Evolutionary conservation across 2,329 filamentous ascomycete species (phyloP), one percentile per base, ranked within the genome.

Genomic region (Fusarium sp.): DNA sequence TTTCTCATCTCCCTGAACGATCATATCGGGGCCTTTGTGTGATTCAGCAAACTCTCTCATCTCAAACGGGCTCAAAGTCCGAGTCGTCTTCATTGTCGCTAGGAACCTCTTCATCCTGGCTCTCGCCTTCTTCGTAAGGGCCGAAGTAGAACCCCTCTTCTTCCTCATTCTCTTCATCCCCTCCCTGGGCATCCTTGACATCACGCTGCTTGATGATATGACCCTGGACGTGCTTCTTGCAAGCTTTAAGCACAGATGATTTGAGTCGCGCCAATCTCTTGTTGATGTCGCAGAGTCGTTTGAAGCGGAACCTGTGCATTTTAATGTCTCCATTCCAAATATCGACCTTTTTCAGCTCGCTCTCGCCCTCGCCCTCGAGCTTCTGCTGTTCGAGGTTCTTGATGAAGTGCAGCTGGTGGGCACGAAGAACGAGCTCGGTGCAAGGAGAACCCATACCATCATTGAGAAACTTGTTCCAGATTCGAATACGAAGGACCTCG

Each of bases 401-500:
- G 22, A 40, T 20, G 33, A 74, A 67, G 5, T 65, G 54, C 5
- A 69, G 58, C n/a, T 69, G 42, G 13, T 62, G 69, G 42, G 57
- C 51, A 8, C 58, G 52, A 18, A 73, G 34, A 4, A 45, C 40
- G 22, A 74, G 50, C 9, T 50, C 40, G 15, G 60, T 58, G 18
- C 42, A 54, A 13, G 13, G 5, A 7, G 17, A 11, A 10, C 61
- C 48, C 5, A 31, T 4, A 14, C 58, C 58, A 3, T 44, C 48
- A 31, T 62, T 68, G 22, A 72, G 72, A 63, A 34, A 62, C 64
- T 56, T 63, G 36, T 73, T 76, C 42, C 73, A 69, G n/a, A 83
- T 75, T 4, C 80, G 60, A 53, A 85, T 60, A 9, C 66, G 66
- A 17, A 85, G 63, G 56, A 74, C 76, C 59, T 80, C 79, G 56